Evolutionary conservation across 345 rosid species (phyloP).

Genomic region (Eucalyptus cloeziana): DNA sequence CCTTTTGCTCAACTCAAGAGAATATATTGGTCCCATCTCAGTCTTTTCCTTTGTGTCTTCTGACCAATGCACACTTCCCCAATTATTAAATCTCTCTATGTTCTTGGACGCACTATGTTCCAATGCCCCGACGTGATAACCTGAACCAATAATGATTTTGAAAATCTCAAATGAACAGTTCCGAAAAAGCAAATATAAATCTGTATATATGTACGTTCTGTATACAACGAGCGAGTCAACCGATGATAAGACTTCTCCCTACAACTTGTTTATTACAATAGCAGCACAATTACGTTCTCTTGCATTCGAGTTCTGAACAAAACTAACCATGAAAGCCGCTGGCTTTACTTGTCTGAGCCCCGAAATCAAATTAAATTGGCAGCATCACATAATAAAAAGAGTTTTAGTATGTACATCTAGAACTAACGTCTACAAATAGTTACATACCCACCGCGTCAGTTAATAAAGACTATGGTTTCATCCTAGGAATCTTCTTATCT

Average conservation of each 20-base stretch:
- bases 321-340: not conserved
- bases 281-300: not conserved
- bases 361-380: not conserved
- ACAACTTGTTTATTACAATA: not conserved
- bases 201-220: not conserved
- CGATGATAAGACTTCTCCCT: not conserved
- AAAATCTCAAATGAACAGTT: not conserved
- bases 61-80: not conserved
- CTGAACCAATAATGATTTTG: not conserved
- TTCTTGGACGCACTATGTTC: not conserved
- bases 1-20: not conserved
- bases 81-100: not conserved
- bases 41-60: not conserved
- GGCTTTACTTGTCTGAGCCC: not conserved
- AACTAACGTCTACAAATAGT: not conserved
- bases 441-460: not conserved
- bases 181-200: not conserved
- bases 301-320: not conserved
- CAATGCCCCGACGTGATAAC: not conserved
- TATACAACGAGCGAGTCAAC: not conserved
- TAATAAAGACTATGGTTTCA: not conserved
- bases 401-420: not conserved
- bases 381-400: not conserved
- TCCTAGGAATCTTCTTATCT: not conserved
- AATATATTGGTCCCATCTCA: not conserved